Conservation (phyloP, 306 rosid genomes). For the Castanea crenata region DNA sequence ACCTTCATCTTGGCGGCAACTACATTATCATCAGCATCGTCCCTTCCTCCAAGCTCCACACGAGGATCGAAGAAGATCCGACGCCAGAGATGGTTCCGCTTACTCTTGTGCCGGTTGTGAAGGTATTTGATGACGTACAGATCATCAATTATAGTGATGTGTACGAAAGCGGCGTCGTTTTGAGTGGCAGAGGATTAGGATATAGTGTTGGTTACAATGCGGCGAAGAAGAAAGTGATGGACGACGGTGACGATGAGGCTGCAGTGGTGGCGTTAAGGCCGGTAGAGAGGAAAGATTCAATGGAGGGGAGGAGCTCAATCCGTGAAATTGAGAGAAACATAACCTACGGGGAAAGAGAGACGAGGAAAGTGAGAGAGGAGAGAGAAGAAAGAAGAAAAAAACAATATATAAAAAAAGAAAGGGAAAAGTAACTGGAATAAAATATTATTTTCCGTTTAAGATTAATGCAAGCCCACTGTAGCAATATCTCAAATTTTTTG, state of each 20-base stretch:
- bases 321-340: too few species aligned
- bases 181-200: not conserved
- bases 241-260: not conserved
- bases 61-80: not conserved
- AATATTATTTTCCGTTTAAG: too few species aligned
- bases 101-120: too few species aligned
- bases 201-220: not conserved
- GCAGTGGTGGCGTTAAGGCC: slow-evolving; percentile 13
- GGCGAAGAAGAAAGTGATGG: not conserved
- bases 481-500: too few species aligned
- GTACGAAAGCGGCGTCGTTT: not conserved
- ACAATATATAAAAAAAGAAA: too few species aligned
- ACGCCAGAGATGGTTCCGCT: not conserved
- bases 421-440: too few species aligned
- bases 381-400: too few species aligned
- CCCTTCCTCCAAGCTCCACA: slow-evolving; percentile 65
- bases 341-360: too few species aligned
- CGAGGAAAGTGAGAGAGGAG: too few species aligned
- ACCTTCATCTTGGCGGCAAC: slow-evolving; percentile 68
- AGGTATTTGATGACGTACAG: not conserved
- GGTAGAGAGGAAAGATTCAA: slow-evolving; percentile 44
- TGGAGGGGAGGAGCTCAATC: slow-evolving; percentile 11
- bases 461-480: too few species aligned
- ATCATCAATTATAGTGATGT: not conserved
- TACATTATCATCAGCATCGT: slow-evolving; percentile 81